phyloP scores from a whole-genome alignment of 2,329 filamentous ascomycete species.

The Akanthomyces muscarius region DNA sequence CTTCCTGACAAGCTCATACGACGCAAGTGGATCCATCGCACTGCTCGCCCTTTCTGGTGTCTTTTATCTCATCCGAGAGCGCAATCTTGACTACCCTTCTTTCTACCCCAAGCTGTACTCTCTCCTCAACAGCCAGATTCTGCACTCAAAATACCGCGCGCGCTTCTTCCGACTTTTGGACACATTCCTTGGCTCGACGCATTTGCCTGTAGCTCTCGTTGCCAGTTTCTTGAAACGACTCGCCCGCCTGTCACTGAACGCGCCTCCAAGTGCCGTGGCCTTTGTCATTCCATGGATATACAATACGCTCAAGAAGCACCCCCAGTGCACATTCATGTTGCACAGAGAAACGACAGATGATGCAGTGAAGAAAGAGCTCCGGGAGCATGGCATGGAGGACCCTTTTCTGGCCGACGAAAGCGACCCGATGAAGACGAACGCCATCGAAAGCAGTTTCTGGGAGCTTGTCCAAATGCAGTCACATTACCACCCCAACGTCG shows the following conservation, averaged over 20 bases:
- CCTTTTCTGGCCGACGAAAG: slow-evolving; percentile 71
- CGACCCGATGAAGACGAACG: slow-evolving; percentile 80
- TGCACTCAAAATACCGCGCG: slow-evolving; percentile 92
- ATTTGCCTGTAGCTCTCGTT: slow-evolving; percentile 84
- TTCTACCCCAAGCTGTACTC: slow-evolving; percentile 96
- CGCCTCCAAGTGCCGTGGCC: slow-evolving; percentile 85
- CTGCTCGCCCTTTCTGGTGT: slow-evolving; percentile 86
- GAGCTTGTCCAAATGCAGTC: slow-evolving; percentile 86
- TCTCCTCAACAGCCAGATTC: slow-evolving; percentile 74
- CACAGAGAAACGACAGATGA: slow-evolving; percentile 66
- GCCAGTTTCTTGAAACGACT: slow-evolving; percentile 97
- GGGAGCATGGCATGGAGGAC: slow-evolving; percentile 60
- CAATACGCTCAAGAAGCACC: slow-evolving; percentile 87
- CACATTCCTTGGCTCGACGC: slow-evolving; percentile 84
- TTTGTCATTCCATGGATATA: slow-evolving; percentile 90
- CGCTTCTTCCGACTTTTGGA: slow-evolving; percentile 90
- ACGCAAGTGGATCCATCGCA: slow-evolving; percentile 80
- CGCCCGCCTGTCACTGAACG: slow-evolving; percentile 76
- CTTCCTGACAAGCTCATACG: slow-evolving; percentile 92
- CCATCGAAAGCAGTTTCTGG: slow-evolving; percentile 93
- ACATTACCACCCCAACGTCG: slow-evolving; percentile 96
- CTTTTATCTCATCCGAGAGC: slow-evolving; percentile 89
- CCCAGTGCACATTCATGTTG: slow-evolving; percentile 91
- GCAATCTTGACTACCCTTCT: slow-evolving; percentile 91
- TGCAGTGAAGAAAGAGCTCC: slow-evolving; percentile 54